A percentile compares a stretch with the other conserved stretches of the same genome.
These are phyloP conservation scores for Xylaria nigripes DNA, from an alignment of 495 filamentous ascomycete species.

Conservation along the genomic window DNA sequence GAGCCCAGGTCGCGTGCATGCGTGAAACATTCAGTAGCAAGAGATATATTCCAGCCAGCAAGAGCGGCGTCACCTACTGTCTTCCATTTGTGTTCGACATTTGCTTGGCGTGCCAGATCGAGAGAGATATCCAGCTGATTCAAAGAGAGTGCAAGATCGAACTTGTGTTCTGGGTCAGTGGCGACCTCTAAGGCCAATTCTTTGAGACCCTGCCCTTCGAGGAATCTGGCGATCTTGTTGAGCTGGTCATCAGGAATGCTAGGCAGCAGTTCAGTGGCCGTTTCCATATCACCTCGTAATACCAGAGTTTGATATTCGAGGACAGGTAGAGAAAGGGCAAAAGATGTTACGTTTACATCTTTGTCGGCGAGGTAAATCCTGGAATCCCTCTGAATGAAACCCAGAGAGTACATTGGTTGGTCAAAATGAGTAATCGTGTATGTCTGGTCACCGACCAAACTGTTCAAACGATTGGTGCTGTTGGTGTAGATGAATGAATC, in stretches of 20 bases:
- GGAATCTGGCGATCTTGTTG: conserved; percentile 95
- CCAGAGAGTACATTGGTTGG: conserved; percentile 86
- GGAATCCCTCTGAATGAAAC: conserved; percentile 89
- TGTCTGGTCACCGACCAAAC: conserved; percentile 94
- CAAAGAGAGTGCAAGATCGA: conserved; percentile 81
- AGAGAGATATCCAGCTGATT: conserved; percentile 78
- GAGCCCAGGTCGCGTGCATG: conserved; percentile 86
- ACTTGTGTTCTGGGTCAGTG: conserved; percentile 92
- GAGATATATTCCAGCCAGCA: conserved; percentile 70
- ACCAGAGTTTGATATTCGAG: conserved; percentile 97
- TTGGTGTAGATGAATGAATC: conserved; percentile 99
- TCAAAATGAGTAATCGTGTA: conserved; percentile 99
- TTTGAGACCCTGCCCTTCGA: conserved; percentile 95
- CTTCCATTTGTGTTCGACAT: conserved; percentile 97
- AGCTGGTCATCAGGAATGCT: conserved; percentile 83
- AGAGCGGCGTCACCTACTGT: conserved; percentile 88
- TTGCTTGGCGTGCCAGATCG: conserved; percentile 70
- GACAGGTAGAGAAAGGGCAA: conserved; percentile 84
- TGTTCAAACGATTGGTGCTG: conserved; percentile 92
- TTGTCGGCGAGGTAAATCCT: conserved; percentile 92
- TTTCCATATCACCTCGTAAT: conserved; percentile 88
- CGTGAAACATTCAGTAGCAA: conserved; percentile 88
- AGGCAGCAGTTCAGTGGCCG: conserved; percentile 73
- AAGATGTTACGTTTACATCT: conserved; percentile 85
- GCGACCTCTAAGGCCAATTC: conserved; percentile 93